These are phyloP conservation scores for Hypoxylon lienhwacheense DNA, from an alignment of 495 filamentous ascomycete species.

Conservation along the genomic window DNA sequence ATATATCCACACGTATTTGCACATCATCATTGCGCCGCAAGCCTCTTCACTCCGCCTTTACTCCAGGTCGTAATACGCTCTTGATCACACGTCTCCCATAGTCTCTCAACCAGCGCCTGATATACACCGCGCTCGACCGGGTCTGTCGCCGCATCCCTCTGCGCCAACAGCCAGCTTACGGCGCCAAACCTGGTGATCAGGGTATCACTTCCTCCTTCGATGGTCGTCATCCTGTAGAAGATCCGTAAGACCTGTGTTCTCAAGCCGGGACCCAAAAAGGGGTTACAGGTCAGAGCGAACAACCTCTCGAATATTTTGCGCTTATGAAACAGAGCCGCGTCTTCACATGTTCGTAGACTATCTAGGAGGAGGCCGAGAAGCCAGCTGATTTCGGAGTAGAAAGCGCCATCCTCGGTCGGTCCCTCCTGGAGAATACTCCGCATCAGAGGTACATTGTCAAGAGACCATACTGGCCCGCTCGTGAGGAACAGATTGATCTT, in stretches of 20 bases:
- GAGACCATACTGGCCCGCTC: constrained; percentile 69
- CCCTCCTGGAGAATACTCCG: constrained; percentile 69
- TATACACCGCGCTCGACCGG: constrained; percentile 54
- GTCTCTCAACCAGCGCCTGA: constrained; percentile 57
- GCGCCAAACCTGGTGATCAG: constrained; percentile 82
- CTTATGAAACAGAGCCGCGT: constrained; percentile 82
- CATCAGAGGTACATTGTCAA: constrained; percentile 75
- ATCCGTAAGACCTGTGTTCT: constrained; percentile 72
- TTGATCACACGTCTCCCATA: constrained; percentile 73
- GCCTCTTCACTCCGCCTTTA: constrained; percentile 46
- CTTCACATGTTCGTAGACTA: constrained; percentile 57
- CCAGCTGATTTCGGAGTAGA: constrained; percentile 79
- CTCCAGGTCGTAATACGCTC: constrained; percentile 70
- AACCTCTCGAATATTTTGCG: constrained; percentile 78
- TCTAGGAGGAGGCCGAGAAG: constrained; percentile 73
- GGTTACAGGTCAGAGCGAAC: constrained; percentile 69
- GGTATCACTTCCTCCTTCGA: constrained; percentile 80
- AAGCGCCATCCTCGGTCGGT: constrained; percentile 71
- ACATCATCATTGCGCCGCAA: constrained; percentile 8
- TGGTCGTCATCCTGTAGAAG: constrained; percentile 68
- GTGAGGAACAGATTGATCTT: constrained; percentile 86
- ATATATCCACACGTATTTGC: constrained; percentile 3
- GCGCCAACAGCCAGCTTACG: constrained; percentile 74
- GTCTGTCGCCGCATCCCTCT: constrained; percentile 43
- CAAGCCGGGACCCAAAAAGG: constrained; percentile 59